phyloP scores from a whole-genome alignment of 1,284 basidiomycete species.

The Cutaneotrichosporon daszewskae region DNA sequence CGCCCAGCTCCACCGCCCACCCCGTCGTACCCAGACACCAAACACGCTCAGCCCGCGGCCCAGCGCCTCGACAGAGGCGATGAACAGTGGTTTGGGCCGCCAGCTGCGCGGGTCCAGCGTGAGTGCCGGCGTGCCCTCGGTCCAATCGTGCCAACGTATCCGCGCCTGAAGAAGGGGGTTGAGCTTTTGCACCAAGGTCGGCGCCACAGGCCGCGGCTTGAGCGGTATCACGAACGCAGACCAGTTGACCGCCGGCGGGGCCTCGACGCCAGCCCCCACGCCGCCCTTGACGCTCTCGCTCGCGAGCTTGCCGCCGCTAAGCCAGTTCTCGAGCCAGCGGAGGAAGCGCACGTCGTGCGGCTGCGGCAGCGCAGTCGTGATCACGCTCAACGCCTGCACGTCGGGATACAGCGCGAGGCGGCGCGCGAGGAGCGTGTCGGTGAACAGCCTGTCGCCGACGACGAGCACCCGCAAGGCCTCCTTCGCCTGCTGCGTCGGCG shows the following conservation, averaged over 20 bases:
- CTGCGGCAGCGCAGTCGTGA: constrained; percentile 39
- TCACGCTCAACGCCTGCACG: constrained; percentile 17
- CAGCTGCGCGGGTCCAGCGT: constrained; percentile 23
- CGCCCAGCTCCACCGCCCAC: background rate
- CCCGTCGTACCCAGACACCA: background rate
- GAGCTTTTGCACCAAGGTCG: background rate
- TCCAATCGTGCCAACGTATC: constrained; percentile 6
- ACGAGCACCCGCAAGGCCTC: constrained; percentile 58
- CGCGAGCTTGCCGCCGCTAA: constrained; percentile 17
- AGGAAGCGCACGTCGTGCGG: constrained; percentile 38
- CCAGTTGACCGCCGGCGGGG: background rate
- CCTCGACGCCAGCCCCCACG: background rate
- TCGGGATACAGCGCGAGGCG: constrained; percentile 49
- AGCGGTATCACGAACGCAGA: background rate
- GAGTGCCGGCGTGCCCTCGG: constrained; percentile 15
- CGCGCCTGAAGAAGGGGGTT: constrained; percentile 3
- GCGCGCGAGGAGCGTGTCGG: constrained; percentile 80
- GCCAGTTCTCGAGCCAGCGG: constrained; percentile 39
- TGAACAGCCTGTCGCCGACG: constrained; percentile 85
- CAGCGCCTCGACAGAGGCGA: background rate
- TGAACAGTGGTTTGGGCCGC: constrained; percentile 10
- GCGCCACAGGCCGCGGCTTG: background rate
- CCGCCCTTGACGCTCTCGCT: too few species aligned
- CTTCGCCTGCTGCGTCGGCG: background rate
- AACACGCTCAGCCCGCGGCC: background rate